These are phyloP conservation scores for Passalora sequoiae DNA, from an alignment of 2,329 filamentous ascomycete species.

Conservation along the genomic window DNA sequence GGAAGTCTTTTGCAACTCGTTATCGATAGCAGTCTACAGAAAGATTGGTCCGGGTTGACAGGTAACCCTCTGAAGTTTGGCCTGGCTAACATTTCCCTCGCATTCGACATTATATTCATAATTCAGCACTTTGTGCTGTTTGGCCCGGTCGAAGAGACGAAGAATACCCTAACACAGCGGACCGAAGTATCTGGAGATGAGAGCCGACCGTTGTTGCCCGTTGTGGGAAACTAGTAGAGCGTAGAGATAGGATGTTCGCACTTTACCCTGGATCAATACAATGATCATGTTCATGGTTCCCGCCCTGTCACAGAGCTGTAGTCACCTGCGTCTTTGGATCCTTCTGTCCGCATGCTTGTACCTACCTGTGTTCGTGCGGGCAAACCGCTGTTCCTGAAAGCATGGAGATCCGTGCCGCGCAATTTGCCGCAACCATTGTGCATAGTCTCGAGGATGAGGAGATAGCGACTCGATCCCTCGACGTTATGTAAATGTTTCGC, in stretches of 20 bases:
- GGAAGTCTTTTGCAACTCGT: slow-evolving; percentile 75
- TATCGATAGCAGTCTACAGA: slow-evolving; percentile 77
- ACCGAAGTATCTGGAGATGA: background rate
- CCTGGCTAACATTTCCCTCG: slow-evolving; percentile 75
- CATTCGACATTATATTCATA: slow-evolving; percentile 84
- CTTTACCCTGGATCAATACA: too few relatives aligned
- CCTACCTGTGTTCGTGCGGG: background rate
- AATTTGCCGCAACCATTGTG: too few relatives aligned
- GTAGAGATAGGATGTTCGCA: too few relatives aligned
- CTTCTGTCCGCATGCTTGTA: background rate
- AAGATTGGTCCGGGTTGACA: slow-evolving; percentile 83
- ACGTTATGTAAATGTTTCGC: too few relatives aligned
- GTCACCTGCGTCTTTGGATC: too few relatives aligned
- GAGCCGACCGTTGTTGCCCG: slow-evolving; percentile 4
- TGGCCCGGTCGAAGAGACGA: slow-evolving; percentile 25
- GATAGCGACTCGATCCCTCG: too few relatives aligned
- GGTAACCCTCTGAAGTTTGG: slow-evolving; percentile 90
- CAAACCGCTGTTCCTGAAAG: background rate
- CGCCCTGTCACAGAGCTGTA: too few relatives aligned
- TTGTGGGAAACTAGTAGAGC: background rate
- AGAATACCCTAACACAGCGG: background rate
- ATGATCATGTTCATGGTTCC: too few relatives aligned
- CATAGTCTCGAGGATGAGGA: too few relatives aligned
- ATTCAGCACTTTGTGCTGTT: slow-evolving; percentile 85
- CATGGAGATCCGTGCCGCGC: background rate